Conservation (phyloP, 345 rosid species). For the Ceriops zippeliana region DNA sequence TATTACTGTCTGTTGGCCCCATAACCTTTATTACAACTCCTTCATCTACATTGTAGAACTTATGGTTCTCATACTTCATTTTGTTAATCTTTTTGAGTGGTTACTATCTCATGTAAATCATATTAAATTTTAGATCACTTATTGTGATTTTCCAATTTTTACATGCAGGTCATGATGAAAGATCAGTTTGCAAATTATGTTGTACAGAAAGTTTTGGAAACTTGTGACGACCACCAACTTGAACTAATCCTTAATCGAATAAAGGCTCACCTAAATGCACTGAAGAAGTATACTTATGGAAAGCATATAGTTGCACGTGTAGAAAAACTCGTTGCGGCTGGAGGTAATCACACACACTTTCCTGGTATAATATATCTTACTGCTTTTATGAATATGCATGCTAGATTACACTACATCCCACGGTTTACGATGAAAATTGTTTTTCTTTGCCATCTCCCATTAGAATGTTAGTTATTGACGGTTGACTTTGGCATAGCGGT, state of each 20-base stretch:
- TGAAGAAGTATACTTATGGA: constrained; percentile 93
- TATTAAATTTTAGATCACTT: not conserved
- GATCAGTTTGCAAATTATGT: constrained; percentile 98
- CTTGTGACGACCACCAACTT: constrained; percentile 87
- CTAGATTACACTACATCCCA: not conserved
- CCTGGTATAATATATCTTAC: not conserved
- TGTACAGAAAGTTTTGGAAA: constrained; percentile 96
- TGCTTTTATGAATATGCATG: not conserved
- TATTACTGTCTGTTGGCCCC: too few relatives aligned
- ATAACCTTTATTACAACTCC: too few relatives aligned
- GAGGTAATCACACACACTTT: constrained; percentile 48
- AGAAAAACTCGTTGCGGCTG: constrained; percentile 94
- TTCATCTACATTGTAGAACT: too few relatives aligned
- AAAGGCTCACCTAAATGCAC: constrained; percentile 78
- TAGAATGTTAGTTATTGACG: not conserved
- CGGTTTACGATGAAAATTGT: not conserved
- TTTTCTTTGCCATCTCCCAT: too few relatives aligned
- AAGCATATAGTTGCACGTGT: constrained; percentile 97
- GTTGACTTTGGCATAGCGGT: not conserved
- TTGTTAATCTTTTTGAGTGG: not conserved
- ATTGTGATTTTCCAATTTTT: constrained; percentile 5
- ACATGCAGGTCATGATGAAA: constrained; percentile 87
- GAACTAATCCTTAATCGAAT: constrained; percentile 80
- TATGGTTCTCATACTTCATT: not conserved
- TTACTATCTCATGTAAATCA: not conserved